These are phyloP conservation scores for Nicotiana undulata DNA, from an alignment of 257 asterid species.

Conservation along the genomic window DNA sequence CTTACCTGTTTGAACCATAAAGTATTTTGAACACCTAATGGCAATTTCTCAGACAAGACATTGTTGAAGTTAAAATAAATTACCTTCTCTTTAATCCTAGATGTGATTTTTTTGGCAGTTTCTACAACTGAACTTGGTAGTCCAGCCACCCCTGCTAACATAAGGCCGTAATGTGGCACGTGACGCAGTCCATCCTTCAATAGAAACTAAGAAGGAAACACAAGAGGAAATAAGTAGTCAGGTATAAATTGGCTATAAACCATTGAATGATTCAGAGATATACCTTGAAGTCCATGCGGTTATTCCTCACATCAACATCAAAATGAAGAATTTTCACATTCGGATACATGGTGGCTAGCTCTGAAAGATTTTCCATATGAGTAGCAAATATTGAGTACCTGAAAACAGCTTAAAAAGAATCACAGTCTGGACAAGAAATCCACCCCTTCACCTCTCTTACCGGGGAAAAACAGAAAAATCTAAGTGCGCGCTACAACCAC, in stretches of 20 bases:
- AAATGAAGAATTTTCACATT: constrained; percentile 89
- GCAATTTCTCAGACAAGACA: neutral
- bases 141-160: constrained; percentile 94
- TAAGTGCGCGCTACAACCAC: too few relatives aligned
- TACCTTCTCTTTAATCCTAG: constrained; percentile 65
- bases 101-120: constrained; percentile 62
- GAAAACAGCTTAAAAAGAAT: constrained; percentile 7
- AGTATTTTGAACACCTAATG: neutral
- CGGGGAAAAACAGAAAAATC: too few relatives aligned
- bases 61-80: neutral
- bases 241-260: neutral
- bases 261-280: constrained; percentile 5
- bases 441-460: too few relatives aligned
- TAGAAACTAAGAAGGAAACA: constrained; percentile 51
- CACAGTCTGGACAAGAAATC: constrained; percentile 4
- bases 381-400: constrained; percentile 94
- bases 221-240: constrained; percentile 3
- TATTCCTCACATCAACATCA: constrained; percentile 67
- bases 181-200: constrained; percentile 81
- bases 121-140: constrained; percentile 72
- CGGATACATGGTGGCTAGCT: constrained; percentile 76
- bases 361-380: constrained; percentile 89
- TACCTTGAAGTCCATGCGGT: constrained; percentile 94
- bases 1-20: neutral
- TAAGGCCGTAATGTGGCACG: constrained; percentile 88